phyloP scores from a whole-genome alignment of 2,329 filamentous ascomycete genomes.

The Neocucurbitaria cava region DNA sequence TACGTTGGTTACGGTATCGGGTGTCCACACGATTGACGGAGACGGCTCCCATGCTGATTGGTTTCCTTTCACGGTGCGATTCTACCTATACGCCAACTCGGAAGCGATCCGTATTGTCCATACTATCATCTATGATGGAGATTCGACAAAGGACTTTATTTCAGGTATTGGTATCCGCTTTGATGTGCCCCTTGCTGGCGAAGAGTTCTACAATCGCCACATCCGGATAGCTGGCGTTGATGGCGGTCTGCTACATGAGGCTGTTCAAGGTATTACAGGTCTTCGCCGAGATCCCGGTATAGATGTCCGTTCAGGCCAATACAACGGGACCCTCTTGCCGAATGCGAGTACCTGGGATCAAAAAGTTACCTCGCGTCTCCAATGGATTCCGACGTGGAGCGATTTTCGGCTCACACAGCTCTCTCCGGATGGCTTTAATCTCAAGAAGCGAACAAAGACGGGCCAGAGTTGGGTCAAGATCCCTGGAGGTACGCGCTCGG shows the following conservation, averaged over 20 bases:
- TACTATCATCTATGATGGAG: conserved; percentile 63
- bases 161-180: conserved; percentile 63
- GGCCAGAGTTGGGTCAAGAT: conserved; percentile 67
- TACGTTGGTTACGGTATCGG: conserved; percentile 57
- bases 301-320: conserved; percentile 59
- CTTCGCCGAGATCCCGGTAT: conserved; percentile 63
- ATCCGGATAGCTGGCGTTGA: conserved; percentile 63
- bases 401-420: conserved; percentile 65
- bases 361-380: conserved; percentile 54
- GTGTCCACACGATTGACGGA: conserved; percentile 43
- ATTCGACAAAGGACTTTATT: conserved; percentile 60
- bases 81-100: conserved; percentile 66
- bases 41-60: conserved; percentile 52
- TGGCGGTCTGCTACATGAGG: conserved; percentile 64
- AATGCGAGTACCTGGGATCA: conserved; percentile 55
- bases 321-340: conserved; percentile 55
- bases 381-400: conserved; percentile 66
- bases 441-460: conserved; percentile 66
- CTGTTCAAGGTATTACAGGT: conserved; percentile 66
- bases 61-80: conserved; percentile 63
- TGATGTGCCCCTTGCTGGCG: conserved; percentile 60
- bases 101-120: conserved; percentile 63
- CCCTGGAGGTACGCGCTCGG: conserved; percentile 62
- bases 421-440: conserved; percentile 65
- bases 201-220: conserved; percentile 66